Percentiles rank a stretch among this genome's conserved stretches.
Conservation (phyloP, 345 rosid species). For the Excoecaria agallocha region DNA sequence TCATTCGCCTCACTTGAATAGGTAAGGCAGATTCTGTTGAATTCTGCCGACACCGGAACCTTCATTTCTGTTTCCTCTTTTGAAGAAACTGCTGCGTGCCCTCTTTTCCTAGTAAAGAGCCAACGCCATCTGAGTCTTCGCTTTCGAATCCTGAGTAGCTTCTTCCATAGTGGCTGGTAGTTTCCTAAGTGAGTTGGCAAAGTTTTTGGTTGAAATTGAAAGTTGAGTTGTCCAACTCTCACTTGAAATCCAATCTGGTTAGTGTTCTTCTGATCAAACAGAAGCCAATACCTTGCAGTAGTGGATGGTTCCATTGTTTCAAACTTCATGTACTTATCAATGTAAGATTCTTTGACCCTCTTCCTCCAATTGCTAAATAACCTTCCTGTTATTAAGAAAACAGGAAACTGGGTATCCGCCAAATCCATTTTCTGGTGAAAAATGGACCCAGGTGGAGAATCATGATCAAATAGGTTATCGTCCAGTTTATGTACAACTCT, state of each 20-base stretch:
- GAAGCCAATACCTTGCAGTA: conserved; percentile 48
- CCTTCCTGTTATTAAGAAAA: conserved; percentile 47
- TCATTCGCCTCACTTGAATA: conserved; percentile 58
- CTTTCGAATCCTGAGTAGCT: conserved; percentile 33
- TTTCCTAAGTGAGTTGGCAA: conserved; percentile 22
- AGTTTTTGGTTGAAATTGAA: conserved; percentile 17
- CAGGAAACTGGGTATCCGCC: conserved; percentile 33
- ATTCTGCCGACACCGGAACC: conserved; percentile 26
- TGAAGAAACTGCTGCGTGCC: conserved; percentile 35
- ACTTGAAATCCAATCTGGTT: conserved; percentile 53
- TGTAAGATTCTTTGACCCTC: conserved; percentile 16
- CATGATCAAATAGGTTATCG: conserved; percentile 14
- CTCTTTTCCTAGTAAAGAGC: conserved; percentile 36
- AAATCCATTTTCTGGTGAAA: conserved; percentile 23
- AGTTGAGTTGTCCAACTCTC: conserved; percentile 38
- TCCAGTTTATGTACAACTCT: conserved; percentile 26
- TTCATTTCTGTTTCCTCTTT: conserved; percentile 35
- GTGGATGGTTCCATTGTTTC: conserved; percentile 17
- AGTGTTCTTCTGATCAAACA: conserved; percentile 47
- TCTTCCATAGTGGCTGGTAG: conserved; percentile 29
- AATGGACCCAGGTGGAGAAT: conserved; percentile 18
- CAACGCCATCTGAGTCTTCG: conserved; percentile 35
- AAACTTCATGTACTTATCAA: conserved; percentile 13
- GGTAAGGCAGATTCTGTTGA: conserved; percentile 53
- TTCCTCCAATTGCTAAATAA: conserved; percentile 38